These are phyloP conservation scores for Psilocybe azurescens DNA, from an alignment of 768 basidiomycete genomes.

Conservation along the genomic window DNA sequence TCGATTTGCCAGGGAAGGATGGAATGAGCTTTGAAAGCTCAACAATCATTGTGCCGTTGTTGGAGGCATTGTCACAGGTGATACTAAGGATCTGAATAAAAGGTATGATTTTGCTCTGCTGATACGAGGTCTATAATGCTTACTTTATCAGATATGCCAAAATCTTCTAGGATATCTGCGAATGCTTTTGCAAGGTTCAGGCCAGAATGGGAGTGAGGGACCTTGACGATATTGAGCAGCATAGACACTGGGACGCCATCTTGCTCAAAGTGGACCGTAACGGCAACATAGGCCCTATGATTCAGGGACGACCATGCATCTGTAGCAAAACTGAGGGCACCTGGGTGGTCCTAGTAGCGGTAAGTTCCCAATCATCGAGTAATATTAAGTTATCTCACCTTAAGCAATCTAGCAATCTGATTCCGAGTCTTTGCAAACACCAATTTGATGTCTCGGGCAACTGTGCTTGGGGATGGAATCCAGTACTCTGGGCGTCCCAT, in stretches of 20 bases:
- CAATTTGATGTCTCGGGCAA: conserved; percentile 11
- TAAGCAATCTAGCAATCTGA: conserved; percentile 17
- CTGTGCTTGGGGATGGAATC: conserved; percentile 13
- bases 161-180: conserved; percentile 34
- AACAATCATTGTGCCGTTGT: conserved; percentile 40
- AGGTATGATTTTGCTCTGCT: not conserved
- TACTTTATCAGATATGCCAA: conserved; percentile 38
- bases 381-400: too few species aligned
- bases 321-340: conserved; percentile 23
- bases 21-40: conserved; percentile 28
- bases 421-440: conserved; percentile 8
- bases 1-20: conserved; percentile 25
- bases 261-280: conserved; percentile 37
- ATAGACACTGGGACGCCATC: conserved; percentile 31
- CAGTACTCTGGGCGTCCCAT: conserved; percentile 17
- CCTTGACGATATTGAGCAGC: conserved; percentile 43
- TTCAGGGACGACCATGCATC: conserved; percentile 46
- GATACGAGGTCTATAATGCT: conserved; percentile 4
- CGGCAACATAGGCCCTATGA: conserved; percentile 34
- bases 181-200: conserved; percentile 39
- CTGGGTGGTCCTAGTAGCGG: conserved; percentile 13
- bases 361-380: too few species aligned
- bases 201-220: conserved; percentile 37
- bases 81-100: conserved; percentile 1
- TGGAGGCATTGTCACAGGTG: conserved; percentile 38